Conservation (phyloP, 1,139 yeast genomes). For the Suhomyces atakaporum region DNA sequence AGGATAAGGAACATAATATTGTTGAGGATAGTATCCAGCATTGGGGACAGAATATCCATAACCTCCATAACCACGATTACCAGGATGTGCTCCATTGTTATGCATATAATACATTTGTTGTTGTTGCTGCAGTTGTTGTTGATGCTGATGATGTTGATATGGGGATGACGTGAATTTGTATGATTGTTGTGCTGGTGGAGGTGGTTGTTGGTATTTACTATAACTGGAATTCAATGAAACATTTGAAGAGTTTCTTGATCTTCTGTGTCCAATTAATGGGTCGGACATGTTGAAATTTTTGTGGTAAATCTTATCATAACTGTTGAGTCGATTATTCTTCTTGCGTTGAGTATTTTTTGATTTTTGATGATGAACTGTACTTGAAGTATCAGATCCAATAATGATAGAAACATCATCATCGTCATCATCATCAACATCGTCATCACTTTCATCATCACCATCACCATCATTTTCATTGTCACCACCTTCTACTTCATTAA, state of each 20-base stretch:
- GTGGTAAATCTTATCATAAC: constrained; percentile 12
- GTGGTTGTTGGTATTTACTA: constrained; percentile 17
- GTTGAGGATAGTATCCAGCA: constrained; percentile 16
- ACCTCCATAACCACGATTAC: constrained; percentile 8
- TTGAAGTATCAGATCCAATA: constrained; percentile 40
- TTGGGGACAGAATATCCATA: constrained; percentile 11
- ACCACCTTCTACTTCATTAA: constrained; percentile 8
- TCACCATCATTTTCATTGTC: constrained; percentile 17
- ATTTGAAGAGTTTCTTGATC: constrained; percentile 27
- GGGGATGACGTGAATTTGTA: constrained; percentile 20
- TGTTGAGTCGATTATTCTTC: constrained; percentile 7
- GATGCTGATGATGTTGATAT: too few relatives aligned
- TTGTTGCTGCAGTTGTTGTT: constrained; percentile 24
- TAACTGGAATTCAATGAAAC: constrained; percentile 27
- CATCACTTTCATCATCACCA: constrained; percentile 27
- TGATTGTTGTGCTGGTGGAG: constrained; percentile 10
- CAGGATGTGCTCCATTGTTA: constrained; percentile 8
- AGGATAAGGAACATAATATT: constrained; percentile 12
- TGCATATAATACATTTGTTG: constrained; percentile 16
- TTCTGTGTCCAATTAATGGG: constrained; percentile 12
- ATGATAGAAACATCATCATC: constrained; percentile 49
- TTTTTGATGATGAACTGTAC: constrained; percentile 22
- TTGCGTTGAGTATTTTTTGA: constrained; percentile 11
- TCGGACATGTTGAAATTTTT: constrained; percentile 14
- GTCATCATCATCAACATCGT: constrained; percentile 36